Evolutionary conservation across 441 rosid species (phyloP).

Genomic region (Geranium incanum): DNA sequence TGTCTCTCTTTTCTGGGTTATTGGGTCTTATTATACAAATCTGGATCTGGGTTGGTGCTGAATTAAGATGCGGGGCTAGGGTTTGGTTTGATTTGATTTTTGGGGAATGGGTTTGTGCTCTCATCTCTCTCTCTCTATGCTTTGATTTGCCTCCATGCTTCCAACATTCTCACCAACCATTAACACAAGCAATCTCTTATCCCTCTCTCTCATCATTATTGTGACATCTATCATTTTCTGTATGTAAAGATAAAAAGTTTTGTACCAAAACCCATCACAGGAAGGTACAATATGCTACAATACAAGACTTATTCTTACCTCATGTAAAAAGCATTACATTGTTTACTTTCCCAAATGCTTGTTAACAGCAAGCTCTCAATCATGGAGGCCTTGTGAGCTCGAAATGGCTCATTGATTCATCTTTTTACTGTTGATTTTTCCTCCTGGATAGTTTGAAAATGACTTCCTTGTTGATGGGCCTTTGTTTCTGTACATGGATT

Average conservation of each 20-base stretch:
- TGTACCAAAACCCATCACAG: background rate
- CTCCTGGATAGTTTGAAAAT: too few relatives aligned
- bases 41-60: constrained; percentile 9
- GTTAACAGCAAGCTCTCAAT: too few relatives aligned
- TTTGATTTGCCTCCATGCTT: constrained; percentile 25
- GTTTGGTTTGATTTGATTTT: background rate
- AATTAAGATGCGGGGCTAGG: constrained; percentile 6
- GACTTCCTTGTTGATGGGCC: too few relatives aligned
- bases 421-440: background rate
- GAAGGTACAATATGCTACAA: background rate
- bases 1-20: background rate
- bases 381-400: background rate
- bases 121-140: constrained; percentile 13
- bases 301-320: background rate
- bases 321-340: background rate
- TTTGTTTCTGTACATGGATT: too few relatives aligned
- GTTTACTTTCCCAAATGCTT: background rate
- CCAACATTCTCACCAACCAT: constrained; percentile 29
- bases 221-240: constrained; percentile 21
- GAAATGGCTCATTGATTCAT: background rate
- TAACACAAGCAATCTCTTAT: background rate
- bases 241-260: constrained; percentile 13
- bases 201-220: constrained; percentile 18
- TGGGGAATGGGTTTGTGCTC: background rate
- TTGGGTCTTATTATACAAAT: background rate